Percentiles rank a stretch among this genome's conserved stretches.
Evolutionary conservation across 768 basidiomycete species (phyloP).

Genomic region (Tricholoma furcatifolium): DNA sequence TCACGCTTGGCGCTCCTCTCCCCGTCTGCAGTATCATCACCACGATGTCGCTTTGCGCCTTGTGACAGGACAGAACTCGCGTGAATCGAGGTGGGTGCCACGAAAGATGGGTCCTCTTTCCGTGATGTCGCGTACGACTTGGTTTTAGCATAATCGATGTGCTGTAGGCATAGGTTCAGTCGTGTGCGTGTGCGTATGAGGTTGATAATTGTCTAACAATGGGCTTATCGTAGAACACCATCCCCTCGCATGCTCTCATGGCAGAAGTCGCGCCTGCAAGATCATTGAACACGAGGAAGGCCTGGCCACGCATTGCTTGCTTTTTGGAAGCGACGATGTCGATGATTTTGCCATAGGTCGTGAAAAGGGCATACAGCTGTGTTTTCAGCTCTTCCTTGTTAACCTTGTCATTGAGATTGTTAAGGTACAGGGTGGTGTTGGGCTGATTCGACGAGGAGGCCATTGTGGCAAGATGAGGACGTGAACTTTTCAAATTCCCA

Average conservation of each 20-base stretch:
- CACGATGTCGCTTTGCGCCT: constrained; percentile 66
- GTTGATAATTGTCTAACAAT: constrained; percentile 57
- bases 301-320: constrained; percentile 87
- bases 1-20: constrained; percentile 66
- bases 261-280: constrained; percentile 89
- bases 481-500: constrained; percentile 20
- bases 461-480: constrained; percentile 22
- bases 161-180: constrained; percentile 44
- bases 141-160: constrained; percentile 86
- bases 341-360: constrained; percentile 90
- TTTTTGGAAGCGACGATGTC: constrained; percentile 90
- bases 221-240: constrained; percentile 90
- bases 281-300: constrained; percentile 94
- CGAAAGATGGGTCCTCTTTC: constrained; percentile 77
- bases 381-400: constrained; percentile 86
- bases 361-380: constrained; percentile 87
- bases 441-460: constrained; percentile 65
- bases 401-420: constrained; percentile 90
- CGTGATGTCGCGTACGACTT: constrained; percentile 85
- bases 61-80: constrained; percentile 46
- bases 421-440: constrained; percentile 86
- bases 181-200: constrained; percentile 4
- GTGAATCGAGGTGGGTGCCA: constrained; percentile 67
- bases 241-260: constrained; percentile 89
- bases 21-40: constrained; percentile 53